A percentile compares a stretch with the other conserved stretches of the same genome.
phyloP scores from a whole-genome alignment of 2,329 filamentous ascomycete species.

The Taxawa tesnikishii region DNA sequence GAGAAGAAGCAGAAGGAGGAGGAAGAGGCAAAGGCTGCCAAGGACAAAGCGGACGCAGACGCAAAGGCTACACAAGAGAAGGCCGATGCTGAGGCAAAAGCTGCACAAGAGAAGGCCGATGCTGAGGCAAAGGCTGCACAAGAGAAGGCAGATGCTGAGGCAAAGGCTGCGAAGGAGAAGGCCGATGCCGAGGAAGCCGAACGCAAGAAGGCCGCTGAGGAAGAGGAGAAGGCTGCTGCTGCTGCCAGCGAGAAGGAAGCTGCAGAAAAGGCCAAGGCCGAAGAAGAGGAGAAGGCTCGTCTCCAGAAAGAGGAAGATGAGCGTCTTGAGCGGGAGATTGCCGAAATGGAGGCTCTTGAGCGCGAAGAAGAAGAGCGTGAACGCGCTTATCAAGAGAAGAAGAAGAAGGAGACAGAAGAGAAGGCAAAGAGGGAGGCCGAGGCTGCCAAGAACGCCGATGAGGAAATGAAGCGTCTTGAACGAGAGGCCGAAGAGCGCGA shows the following conservation, averaged over 20 bases:
- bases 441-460: slow-evolving; percentile 41
- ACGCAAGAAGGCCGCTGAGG: slow-evolving; percentile 17
- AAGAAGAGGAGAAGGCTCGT: slow-evolving; percentile 17
- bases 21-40: slow-evolving; percentile 16
- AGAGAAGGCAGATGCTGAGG: slow-evolving; percentile 16
- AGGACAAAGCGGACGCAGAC: slow-evolving; percentile 8
- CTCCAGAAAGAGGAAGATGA: slow-evolving; percentile 29
- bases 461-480: slow-evolving; percentile 34
- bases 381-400: slow-evolving; percentile 62
- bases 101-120: slow-evolving; percentile 27
- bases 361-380: slow-evolving; percentile 48
- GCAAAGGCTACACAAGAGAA: slow-evolving; percentile 12
- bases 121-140: slow-evolving; percentile 9
- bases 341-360: slow-evolving; percentile 43
- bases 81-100: slow-evolving; percentile 44
- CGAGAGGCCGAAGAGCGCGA: slow-evolving; percentile 37
- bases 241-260: slow-evolving; percentile 9
- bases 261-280: slow-evolving; percentile 11
- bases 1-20: slow-evolving; percentile 22
- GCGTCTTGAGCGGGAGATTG: slow-evolving; percentile 45
- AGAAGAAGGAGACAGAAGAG: slow-evolving; percentile 44
- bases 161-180: slow-evolving; percentile 13
- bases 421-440: slow-evolving; percentile 39
- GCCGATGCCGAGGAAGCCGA: slow-evolving; percentile 27
- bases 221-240: slow-evolving; percentile 17